Evolutionary conservation across 345 rosid species (phyloP).

Genomic region (Cochlearia excelsa): DNA sequence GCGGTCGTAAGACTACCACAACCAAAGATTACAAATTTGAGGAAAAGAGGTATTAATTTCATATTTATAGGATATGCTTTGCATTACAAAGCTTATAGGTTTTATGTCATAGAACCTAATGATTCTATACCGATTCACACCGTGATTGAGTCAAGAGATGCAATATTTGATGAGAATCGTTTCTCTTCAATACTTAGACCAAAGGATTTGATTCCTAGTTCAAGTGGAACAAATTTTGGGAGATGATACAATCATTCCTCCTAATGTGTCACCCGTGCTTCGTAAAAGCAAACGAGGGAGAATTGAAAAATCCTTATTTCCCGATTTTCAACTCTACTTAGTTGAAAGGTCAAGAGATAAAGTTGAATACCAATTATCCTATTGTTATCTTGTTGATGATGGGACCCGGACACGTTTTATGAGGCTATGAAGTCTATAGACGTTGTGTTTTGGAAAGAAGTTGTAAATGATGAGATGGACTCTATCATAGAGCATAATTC

Average conservation of each 20-base stretch:
- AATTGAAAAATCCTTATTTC: background rate
- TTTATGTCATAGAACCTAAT: constrained; percentile 11
- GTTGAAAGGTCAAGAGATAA: constrained; percentile 18
- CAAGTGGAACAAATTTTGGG: background rate
- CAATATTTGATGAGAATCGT: constrained; percentile 7
- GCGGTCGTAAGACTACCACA: constrained; percentile 1
- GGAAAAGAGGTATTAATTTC: background rate
- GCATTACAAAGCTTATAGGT: constrained; percentile 15
- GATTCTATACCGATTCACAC: constrained; percentile 12
- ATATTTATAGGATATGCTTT: constrained; percentile 2
- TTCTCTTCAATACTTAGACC: background rate
- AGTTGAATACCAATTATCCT: background rate
- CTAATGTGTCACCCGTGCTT: background rate
- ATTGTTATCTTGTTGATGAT: background rate
- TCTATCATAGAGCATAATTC: background rate
- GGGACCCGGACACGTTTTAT: background rate
- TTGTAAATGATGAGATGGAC: background rate
- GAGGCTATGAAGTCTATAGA: background rate
- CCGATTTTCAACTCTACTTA: constrained; percentile 1
- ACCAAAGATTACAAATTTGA: constrained; percentile 16
- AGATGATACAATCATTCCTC: background rate
- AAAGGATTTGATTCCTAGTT: background rate
- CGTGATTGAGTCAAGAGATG: constrained; percentile 13
- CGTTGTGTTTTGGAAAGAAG: constrained; percentile 4
- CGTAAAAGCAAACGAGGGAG: constrained; percentile 2